Evolutionary conservation across 1,284 basidiomycete genomes (phyloP).

Genomic region (Macrocystidia cucumis): DNA sequence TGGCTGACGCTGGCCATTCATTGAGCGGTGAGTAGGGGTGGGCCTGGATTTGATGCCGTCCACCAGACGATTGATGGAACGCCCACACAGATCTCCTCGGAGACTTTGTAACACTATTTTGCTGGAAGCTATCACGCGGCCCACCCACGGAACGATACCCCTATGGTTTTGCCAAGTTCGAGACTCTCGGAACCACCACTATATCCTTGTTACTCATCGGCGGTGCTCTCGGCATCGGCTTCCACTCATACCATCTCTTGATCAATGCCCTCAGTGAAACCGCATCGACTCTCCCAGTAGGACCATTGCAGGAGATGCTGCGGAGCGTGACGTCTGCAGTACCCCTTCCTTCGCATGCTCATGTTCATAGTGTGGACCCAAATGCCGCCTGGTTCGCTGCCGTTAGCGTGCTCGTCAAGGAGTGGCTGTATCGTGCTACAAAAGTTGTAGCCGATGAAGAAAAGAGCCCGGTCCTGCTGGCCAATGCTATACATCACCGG

Average conservation of each 20-base stretch:
- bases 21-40: slow-evolving; percentile 73
- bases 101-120: slow-evolving; percentile 90
- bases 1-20: slow-evolving; percentile 96
- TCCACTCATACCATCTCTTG: slow-evolving; percentile 86
- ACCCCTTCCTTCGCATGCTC: slow-evolving; percentile 41
- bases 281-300: slow-evolving; percentile 45
- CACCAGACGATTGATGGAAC: no score
- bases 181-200: slow-evolving; percentile 85
- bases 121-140: slow-evolving; percentile 83
- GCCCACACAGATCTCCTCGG: slow-evolving; percentile 60
- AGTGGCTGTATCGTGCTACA: slow-evolving; percentile 88
- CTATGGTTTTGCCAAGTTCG: slow-evolving; percentile 90
- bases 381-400: slow-evolving; percentile 97
- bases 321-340: slow-evolving; percentile 48
- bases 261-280: slow-evolving; percentile 60
- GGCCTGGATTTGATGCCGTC: no score
- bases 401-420: slow-evolving; percentile 76
- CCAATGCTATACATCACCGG: slow-evolving; percentile 92
- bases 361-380: slow-evolving; percentile 69
- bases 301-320: slow-evolving; percentile 53
- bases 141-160: slow-evolving; percentile 76
- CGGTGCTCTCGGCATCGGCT: slow-evolving; percentile 87
- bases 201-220: slow-evolving; percentile 79
- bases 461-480: slow-evolving; percentile 83
- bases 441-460: slow-evolving; percentile 87